A percentile compares a stretch with the other conserved stretches of the same genome.
Evolutionary conservation across 495 filamentous ascomycete species (phyloP).

Genomic region (Hypoxylon fragiforme): DNA sequence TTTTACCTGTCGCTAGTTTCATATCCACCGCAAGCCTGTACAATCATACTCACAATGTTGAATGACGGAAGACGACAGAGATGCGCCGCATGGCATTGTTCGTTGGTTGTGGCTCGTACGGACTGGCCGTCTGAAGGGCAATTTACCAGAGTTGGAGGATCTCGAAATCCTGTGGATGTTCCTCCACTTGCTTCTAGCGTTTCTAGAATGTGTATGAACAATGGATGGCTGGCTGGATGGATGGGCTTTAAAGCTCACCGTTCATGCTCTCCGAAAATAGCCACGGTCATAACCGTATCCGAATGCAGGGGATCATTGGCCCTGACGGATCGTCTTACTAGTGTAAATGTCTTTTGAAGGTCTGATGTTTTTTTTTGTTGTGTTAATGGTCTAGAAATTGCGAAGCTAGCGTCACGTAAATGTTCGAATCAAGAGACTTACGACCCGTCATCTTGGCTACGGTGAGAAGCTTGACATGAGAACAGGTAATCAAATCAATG

Average conservation of each 20-base stretch:
- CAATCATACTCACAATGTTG: too few species aligned
- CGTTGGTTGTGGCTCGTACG: constrained; percentile 2
- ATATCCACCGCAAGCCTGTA: too few species aligned
- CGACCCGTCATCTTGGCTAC: too few species aligned
- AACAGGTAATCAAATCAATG: too few species aligned
- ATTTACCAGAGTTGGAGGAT: constrained; percentile 14
- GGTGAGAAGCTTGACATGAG: too few species aligned
- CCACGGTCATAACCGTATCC: constrained; percentile 14
- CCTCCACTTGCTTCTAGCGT: constrained; percentile 29
- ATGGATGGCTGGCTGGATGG: too few species aligned
- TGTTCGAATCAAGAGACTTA: too few species aligned
- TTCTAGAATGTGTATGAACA: constrained; percentile 28
- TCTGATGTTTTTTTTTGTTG: constrained; percentile 9
- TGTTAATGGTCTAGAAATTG: neutral
- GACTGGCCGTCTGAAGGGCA: constrained; percentile 19
- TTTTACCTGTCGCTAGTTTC: too few species aligned
- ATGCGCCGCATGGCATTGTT: neutral
- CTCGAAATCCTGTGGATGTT: neutral
- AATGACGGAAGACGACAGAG: neutral
- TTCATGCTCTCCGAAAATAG: constrained; percentile 25
- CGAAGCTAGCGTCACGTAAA: too few species aligned
- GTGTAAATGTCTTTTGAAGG: constrained; percentile 12
- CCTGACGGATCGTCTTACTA: constrained; percentile 18
- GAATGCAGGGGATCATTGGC: constrained; percentile 8
- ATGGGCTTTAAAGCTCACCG: too few species aligned